Conservation (phyloP, 805 yeast species). For the Cyberlindnera nakhonratchasimensis region DNA sequence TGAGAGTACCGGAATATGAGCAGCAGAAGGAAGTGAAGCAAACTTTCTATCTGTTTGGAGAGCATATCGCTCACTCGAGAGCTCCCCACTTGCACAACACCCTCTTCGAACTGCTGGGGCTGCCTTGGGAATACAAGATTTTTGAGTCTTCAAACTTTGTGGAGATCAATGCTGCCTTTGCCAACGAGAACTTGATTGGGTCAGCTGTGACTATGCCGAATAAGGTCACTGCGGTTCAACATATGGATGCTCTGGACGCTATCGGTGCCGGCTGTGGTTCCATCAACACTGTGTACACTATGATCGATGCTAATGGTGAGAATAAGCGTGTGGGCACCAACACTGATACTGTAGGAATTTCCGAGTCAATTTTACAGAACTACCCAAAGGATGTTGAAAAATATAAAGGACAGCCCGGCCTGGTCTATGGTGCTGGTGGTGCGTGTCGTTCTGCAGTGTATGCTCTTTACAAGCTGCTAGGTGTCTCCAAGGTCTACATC, state of each 20-base stretch:
- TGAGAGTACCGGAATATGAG: conserved; percentile 7
- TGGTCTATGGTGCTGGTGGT: conserved; percentile 29
- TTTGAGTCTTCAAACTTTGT: conserved; percentile 23
- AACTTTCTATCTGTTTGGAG: conserved; percentile 26
- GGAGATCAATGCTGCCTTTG: conserved; percentile 15
- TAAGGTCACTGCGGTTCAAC: conserved; percentile 21
- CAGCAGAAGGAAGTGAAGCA: conserved; percentile 5
- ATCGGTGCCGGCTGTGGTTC: conserved; percentile 28
- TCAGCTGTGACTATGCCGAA: conserved; percentile 29
- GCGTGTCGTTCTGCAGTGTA: conserved; percentile 28
- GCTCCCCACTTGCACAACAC: conserved; percentile 27
- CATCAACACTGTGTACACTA: conserved; percentile 26
- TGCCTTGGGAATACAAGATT: conserved; percentile 24
- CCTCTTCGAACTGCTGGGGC: conserved; percentile 16
- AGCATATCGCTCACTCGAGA: conserved; percentile 23
- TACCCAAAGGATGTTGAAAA: conserved; percentile 19
- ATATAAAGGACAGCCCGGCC: conserved; percentile 19
- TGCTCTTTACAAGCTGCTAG: conserved; percentile 23
- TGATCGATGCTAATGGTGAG: conserved; percentile 7
- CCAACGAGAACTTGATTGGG: conserved; percentile 18
- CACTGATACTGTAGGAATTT: conserved; percentile 28
- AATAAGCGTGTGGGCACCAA: conserved; percentile 23
- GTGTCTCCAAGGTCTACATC: conserved; percentile 25
- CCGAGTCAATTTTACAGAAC: conserved; percentile 21
- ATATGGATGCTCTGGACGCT: conserved; percentile 22